Conservation (phyloP, 768 basidiomycete genomes). For the Agaricus subrufescens region DNA sequence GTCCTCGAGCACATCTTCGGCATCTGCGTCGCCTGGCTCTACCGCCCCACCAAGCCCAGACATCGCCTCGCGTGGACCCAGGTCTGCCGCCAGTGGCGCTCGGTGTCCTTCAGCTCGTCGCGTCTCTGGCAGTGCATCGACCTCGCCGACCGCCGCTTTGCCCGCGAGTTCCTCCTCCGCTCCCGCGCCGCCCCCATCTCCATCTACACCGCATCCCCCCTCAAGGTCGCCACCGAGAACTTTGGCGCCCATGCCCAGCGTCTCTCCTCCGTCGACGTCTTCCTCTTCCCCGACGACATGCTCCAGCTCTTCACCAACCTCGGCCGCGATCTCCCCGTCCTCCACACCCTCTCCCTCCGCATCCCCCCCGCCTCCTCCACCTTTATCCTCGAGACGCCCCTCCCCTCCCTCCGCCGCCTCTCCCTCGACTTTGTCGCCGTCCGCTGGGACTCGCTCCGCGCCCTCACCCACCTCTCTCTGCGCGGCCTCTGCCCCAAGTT, state of each 20-base stretch:
- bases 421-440: conserved; percentile 29
- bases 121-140: conserved; percentile 38
- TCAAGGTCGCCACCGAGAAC: conserved; percentile 20
- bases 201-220: conserved; percentile 25
- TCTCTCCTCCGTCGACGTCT: conserved; percentile 29
- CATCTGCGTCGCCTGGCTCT: conserved; percentile 33
- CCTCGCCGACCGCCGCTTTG: conserved; percentile 27
- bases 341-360: conserved; percentile 30
- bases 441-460: conserved; percentile 26
- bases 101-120: conserved; percentile 26
- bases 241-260: conserved; percentile 24
- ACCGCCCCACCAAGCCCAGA: conserved; percentile 20
- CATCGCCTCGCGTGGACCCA: conserved; percentile 36
- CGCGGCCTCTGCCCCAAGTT: conserved; percentile 24
- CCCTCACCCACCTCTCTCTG: conserved; percentile 29
- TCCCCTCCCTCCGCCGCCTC: conserved; percentile 29
- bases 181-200: conserved; percentile 30
- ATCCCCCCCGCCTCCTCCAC: conserved; percentile 25
- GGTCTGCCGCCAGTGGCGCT: conserved; percentile 34
- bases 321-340: conserved; percentile 19
- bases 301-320: conserved; percentile 22
- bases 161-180: conserved; percentile 30
- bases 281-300: conserved; percentile 32
- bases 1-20: conserved; percentile 35
- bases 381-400: conserved; percentile 16